These are phyloP conservation scores for Xylaria curta DNA, from an alignment of 495 filamentous ascomycete species.

Conservation along the genomic window DNA sequence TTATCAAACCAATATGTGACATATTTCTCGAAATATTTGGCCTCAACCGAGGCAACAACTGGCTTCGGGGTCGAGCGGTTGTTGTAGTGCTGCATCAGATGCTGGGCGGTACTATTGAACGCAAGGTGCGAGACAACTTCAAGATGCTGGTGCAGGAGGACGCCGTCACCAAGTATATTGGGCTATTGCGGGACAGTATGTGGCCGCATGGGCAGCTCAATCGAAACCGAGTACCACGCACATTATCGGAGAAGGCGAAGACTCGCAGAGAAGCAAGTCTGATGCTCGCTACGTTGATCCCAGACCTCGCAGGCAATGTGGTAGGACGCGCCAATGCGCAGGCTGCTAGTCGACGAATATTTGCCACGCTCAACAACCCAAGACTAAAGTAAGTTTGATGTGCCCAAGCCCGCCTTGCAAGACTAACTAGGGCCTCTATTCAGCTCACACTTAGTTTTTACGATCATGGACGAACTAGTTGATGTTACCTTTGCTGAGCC, in stretches of 20 bases:
- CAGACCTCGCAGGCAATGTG: constrained; percentile 82
- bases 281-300: constrained; percentile 80
- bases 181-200: constrained; percentile 71
- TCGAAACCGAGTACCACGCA: constrained; percentile 61
- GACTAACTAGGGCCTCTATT: neutral
- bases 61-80: constrained; percentile 91
- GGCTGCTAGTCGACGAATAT: constrained; percentile 77
- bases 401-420: neutral
- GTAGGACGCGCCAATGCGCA: constrained; percentile 86
- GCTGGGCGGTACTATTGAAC: constrained; percentile 93
- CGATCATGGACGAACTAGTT: constrained; percentile 78
- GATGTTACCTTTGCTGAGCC: constrained; percentile 70
- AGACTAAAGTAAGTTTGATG: constrained; percentile 65
- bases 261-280: constrained; percentile 77
- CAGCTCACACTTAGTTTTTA: constrained; percentile 79
- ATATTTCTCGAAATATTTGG: constrained; percentile 97
- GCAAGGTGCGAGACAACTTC: constrained; percentile 85
- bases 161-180: constrained; percentile 74
- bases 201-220: constrained; percentile 75
- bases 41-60: constrained; percentile 90
- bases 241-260: constrained; percentile 68
- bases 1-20: constrained; percentile 98
- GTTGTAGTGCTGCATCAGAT: constrained; percentile 86
- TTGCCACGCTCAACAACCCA: constrained; percentile 82
- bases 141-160: constrained; percentile 76